These are phyloP conservation scores for Zopfochytrium polystomum DNA, from an alignment of 371 early-diverging fungal species.

Conservation along the genomic window DNA sequence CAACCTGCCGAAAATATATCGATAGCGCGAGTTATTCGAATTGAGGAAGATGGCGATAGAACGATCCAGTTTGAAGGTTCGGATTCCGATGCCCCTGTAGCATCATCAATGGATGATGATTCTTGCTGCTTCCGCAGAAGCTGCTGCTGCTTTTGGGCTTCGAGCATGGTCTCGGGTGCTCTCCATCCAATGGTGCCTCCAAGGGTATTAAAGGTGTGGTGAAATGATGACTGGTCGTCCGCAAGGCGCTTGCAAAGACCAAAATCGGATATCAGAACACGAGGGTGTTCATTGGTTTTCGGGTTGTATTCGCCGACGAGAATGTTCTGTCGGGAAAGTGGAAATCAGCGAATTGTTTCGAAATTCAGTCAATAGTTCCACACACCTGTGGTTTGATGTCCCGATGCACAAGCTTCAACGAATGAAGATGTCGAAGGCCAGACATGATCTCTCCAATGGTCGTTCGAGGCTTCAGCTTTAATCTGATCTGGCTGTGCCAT, in stretches of 20 bases:
- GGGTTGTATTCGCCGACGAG: conserved; percentile 56
- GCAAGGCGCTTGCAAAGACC: conserved; percentile 94
- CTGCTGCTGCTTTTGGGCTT: neutral
- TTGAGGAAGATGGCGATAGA: conserved; percentile 14
- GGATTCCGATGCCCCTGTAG: neutral
- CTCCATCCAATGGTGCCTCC: conserved; percentile 91
- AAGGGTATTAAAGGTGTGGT: conserved; percentile 68
- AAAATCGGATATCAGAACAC: conserved; percentile 94
- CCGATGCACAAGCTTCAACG: conserved; percentile 93
- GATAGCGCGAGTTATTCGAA: conserved; percentile 80
- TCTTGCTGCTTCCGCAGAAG: neutral
- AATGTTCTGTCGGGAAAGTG: conserved; percentile 79
- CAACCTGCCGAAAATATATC: conserved; percentile 96
- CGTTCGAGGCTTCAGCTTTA: conserved; percentile 44
- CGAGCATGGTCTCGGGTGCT: conserved; percentile 79
- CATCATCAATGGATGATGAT: neutral
- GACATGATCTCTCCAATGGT: conserved; percentile 74
- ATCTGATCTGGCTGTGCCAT: conserved; percentile 15
- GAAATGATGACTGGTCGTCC: conserved; percentile 90
- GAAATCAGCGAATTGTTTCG: neutral
- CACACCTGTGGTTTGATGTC: conserved; percentile 81
- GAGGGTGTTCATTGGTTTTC: conserved; percentile 38
- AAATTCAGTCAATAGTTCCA: neutral
- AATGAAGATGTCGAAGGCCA: conserved; percentile 87
- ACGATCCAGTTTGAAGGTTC: conserved; percentile 23